Base-by-base conservation (phyloP, 768 basidiomycete genomes). In the Russula griseocarnosa region DNA sequence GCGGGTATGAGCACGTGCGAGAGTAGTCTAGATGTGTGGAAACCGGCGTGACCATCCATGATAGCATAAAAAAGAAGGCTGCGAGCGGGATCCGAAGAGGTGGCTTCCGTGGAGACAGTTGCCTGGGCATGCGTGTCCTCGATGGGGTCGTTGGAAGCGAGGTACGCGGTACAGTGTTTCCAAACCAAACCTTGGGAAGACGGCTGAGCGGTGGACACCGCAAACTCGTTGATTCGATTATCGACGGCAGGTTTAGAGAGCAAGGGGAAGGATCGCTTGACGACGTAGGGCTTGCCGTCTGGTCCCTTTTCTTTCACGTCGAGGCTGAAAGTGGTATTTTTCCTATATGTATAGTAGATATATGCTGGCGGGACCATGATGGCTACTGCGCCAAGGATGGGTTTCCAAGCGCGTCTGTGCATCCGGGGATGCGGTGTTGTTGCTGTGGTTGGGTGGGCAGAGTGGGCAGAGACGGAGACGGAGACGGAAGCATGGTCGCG, bases 11-110 rank as follows among this genome's bases (percentile, higher is more conserved):
- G 82, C 53, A 88, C 82, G 60, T 87, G 86, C 3, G 90, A 87
- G 56, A 98, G 86, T 38, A 96, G 79, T 61, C 84, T 82, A 14
- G 92, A 94, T 2, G 96, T 98, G 57, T 92, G 82, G 42, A 76
- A 82, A 1, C 97, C 97, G 2, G 84, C 79, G 73, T 98, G 97
- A 3, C 94, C 94, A 69, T 94, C 94, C 86, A 96, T 89, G 40
- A 96, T 86, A 1, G 92, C 78, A 70, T 93, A 94, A 75, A 96
- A 90, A 49, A 93, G 78, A 64, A 89, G 81, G 70, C 92, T 90
- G 16, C 88, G 88, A 2, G 83, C 81, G 0, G 78, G 78, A 3
- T 82, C 79, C 11, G 82, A 78, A 67, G 86, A 83, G n/a, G 82
- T 76, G 3, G 76, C 76, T 70, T 90, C 85, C 44, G 86, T 79